phyloP scores from a whole-genome alignment of 352 stramenopile genomes.

The Achlya hypogyna region DNA sequence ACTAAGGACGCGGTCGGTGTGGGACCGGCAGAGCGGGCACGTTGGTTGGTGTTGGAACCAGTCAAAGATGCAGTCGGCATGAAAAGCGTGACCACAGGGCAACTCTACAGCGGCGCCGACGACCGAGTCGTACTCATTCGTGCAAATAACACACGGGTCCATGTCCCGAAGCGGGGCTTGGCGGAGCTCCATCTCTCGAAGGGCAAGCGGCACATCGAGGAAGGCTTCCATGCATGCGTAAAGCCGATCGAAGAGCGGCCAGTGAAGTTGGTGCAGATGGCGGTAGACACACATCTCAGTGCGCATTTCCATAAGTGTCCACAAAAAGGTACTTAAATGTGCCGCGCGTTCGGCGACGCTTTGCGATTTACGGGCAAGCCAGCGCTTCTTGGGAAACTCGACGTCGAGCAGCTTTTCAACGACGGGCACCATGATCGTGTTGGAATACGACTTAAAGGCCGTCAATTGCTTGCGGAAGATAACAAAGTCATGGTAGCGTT shows the following conservation, averaged over 20 bases:
- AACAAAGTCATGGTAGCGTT: slow-evolving; percentile 1
- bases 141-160: not conserved
- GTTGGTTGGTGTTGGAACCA: not conserved
- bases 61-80: not conserved
- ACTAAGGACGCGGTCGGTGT: not conserved
- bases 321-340: not conserved
- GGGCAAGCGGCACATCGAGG: not conserved
- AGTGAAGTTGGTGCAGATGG: not conserved
- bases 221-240: not conserved
- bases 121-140: not conserved
- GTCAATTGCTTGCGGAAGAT: not conserved
- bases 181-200: not conserved
- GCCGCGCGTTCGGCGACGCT: not conserved
- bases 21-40: not conserved
- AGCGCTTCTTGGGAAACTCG: not conserved
- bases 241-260: not conserved
- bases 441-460: not conserved
- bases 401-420: not conserved
- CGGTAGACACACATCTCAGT: not conserved
- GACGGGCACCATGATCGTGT: slow-evolving; percentile 3
- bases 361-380: not conserved
- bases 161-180: not conserved
- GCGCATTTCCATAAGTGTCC: slow-evolving; percentile 1
- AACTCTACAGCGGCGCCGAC: not conserved
- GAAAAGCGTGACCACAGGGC: not conserved